Percentiles rank a stretch among this genome's conserved stretches.
These are phyloP conservation scores for Vanrija pseudolonga DNA, from an alignment of 1,284 basidiomycete species.

Conservation along the genomic window DNA sequence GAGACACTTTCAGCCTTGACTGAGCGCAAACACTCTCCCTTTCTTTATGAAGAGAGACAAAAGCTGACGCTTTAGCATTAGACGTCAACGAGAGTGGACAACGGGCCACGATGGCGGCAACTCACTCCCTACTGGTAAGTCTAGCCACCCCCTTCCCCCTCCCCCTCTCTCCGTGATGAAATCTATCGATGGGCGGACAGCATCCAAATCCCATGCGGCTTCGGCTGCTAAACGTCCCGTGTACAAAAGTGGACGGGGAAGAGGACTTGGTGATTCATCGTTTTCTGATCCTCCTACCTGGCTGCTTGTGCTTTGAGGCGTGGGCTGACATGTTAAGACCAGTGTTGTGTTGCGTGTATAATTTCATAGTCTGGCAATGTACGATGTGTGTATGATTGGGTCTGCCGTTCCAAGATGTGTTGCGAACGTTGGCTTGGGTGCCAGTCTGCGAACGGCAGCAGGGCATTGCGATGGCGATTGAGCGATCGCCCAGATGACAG, in stretches of 20 bases:
- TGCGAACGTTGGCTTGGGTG: too few species aligned
- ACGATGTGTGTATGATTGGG: background rate
- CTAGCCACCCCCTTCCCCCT: background rate
- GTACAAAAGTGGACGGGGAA: constrained; percentile 47
- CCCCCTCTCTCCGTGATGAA: constrained; percentile 27
- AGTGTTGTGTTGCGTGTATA: background rate
- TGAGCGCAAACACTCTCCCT: constrained; percentile 29
- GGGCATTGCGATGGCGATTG: too few species aligned
- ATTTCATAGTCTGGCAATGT: background rate
- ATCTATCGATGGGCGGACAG: constrained; percentile 47
- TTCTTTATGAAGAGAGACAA: background rate
- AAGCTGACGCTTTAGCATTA: background rate
- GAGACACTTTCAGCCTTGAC: constrained; percentile 48
- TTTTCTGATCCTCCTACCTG: constrained; percentile 28
- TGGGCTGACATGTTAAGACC: background rate
- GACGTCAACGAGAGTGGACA: too few species aligned
- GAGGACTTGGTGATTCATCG: constrained; percentile 44
- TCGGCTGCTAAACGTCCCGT: constrained; percentile 40
- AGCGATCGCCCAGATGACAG: too few species aligned
- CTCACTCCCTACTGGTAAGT: background rate
- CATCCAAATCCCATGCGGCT: constrained; percentile 29
- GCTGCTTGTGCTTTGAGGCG: background rate
- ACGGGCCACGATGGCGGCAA: too few species aligned
- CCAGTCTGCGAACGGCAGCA: too few species aligned
- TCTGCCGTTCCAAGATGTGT: too few species aligned